Base-by-base conservation (phyloP, 1,284 basidiomycete species). In the Vanrija sp. region DNA sequence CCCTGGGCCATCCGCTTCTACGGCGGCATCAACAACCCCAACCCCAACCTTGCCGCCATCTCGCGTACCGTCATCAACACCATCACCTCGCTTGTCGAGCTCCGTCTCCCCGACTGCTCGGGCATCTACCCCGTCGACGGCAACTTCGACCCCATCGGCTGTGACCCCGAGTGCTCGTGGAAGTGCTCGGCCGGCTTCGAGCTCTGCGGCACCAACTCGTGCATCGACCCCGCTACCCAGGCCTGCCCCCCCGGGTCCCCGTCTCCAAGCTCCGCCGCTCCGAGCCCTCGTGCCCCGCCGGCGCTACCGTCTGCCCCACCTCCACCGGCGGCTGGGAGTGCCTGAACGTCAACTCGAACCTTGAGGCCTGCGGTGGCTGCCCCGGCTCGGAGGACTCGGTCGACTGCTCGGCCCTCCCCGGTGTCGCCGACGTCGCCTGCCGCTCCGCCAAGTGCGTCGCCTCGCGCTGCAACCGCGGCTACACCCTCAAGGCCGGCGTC, bases 381-480 rank as follows among this genome's bases (percentile, higher is more conserved):
- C 48, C 48, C 25, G 23, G 23, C 26, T 16, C 26, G 8, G 25
- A 8, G 2, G 39, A 9, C 12, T 15, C 21, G 15, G 23, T 49
- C 47, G 83, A 85, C 63, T 85, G 83, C 65, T 81, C 81, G 6
- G 74, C 78, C 14, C 75, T 84, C 40, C 70, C 73, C 10, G 80
- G 80, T n/a, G 80, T 82, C 44, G 75, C 78, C 28, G 80, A 81
- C 54, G 83, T 84, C 38, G 71, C 79, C 7, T 85, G 83, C 67
- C 51, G 72, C 12, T 55, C 54, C 7, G 81, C 83, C 6, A 51
- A 69, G 23, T 85, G 83, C 63, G 34, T 34, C 12, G 34, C 34
- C 34, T 34, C 34, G 34, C 34, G 34, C 34, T 34, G 34, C 34
- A 15, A 14, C 34, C 34, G 34, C 34, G 34, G 34, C 34, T 34